A percentile compares a stretch with the other conserved stretches of the same genome.
phyloP scores from a whole-genome alignment of 164 flowering plant species.

The Liquidambar formosana region DNA sequence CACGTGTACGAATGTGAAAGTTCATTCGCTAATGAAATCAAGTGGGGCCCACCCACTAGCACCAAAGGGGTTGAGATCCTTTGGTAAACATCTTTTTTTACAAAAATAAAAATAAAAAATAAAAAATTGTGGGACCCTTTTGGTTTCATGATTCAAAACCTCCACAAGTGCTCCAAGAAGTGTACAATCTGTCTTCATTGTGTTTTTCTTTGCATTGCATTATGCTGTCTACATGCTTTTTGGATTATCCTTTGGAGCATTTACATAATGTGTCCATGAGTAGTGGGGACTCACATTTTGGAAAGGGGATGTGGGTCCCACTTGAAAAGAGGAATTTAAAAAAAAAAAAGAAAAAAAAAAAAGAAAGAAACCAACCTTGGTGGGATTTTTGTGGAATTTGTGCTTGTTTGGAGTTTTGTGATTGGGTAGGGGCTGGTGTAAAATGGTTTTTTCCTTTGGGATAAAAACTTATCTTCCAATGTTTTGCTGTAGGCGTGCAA shows the following conservation, averaged over 20 bases:
- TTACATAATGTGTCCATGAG: conserved; percentile 12
- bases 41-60: conserved; percentile 10
- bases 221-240: conserved; percentile 27
- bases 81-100: background rate
- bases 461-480: background rate
- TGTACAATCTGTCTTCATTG: conserved; percentile 19
- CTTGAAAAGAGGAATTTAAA: no score
- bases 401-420: conserved; percentile 8
- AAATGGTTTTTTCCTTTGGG: no score
- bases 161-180: conserved; percentile 23
- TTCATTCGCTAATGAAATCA: background rate
- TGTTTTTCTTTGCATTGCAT: conserved; percentile 35
- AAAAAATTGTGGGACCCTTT: background rate
- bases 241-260: conserved; percentile 14
- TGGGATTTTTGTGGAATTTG: no score
- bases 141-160: conserved; percentile 11
- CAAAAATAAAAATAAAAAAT: background rate
- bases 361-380: no score
- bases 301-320: background rate
- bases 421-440: no score
- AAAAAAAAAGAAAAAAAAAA: no score
- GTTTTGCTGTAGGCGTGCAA: no score
- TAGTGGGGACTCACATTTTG: background rate
- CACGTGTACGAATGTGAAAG: conserved; percentile 9
- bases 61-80: background rate